Evolutionary conservation across 1,139 yeast genomes (phyloP).

Genomic region (Arxiozyma bovina): DNA sequence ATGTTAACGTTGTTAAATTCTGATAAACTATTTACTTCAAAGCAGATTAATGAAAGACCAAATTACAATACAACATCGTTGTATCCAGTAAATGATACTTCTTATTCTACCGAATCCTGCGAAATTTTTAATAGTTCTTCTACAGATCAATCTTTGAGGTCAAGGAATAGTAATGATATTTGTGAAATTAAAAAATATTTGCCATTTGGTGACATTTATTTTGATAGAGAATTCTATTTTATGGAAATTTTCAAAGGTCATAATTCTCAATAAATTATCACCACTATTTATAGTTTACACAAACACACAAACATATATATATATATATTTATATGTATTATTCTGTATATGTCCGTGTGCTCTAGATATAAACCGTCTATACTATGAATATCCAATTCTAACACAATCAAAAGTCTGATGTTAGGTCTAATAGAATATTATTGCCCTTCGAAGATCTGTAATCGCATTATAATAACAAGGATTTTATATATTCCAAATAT

Average conservation of each 20-base stretch:
- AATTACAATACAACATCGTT: background rate
- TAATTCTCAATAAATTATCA: background rate
- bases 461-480: conserved; percentile 6
- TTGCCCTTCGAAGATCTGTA: background rate
- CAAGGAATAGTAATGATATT: background rate
- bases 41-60: background rate
- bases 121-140: background rate
- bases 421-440: background rate
- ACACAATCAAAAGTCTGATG: background rate
- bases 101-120: background rate
- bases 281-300: background rate
- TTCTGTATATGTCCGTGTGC: background rate
- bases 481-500: conserved; percentile 18
- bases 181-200: conserved; percentile 5
- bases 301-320: background rate
- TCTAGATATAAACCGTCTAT: background rate
- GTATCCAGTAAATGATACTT: background rate
- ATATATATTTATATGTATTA: too few species aligned
- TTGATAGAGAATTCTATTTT: conserved; percentile 16
- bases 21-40: background rate
- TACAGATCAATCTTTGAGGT: background rate
- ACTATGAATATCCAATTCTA: background rate
- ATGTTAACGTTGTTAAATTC: conserved; percentile 2
- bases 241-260: conserved; percentile 8
- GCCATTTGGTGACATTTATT: conserved; percentile 13